phyloP scores from a whole-genome alignment of 305 asterid species.

The Lippia alba region DNA sequence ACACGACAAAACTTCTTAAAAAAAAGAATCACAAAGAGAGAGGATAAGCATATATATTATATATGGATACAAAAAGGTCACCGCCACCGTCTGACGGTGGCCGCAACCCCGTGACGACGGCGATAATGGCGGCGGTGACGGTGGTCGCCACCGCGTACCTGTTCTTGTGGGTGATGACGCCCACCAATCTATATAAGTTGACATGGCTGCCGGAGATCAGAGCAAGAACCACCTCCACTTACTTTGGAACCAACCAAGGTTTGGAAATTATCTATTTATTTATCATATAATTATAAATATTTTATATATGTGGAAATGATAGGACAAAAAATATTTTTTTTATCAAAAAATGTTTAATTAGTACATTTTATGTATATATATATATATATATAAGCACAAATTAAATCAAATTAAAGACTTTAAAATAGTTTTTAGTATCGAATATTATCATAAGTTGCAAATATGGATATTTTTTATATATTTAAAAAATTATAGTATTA shows the following conservation, averaged over 20 bases:
- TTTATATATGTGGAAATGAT: too few species aligned
- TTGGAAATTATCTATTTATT: not conserved
- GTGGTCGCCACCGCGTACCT: conserved; percentile 47
- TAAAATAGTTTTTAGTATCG: too few species aligned
- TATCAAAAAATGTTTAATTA: too few species aligned
- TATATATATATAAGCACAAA: too few species aligned
- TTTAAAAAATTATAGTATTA: too few species aligned
- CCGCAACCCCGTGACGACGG: conserved; percentile 40
- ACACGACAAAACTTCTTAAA: not conserved
- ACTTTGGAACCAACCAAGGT: conserved; percentile 59
- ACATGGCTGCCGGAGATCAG: conserved; percentile 48
- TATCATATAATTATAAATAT: too few species aligned
- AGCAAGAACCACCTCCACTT: conserved; percentile 42
- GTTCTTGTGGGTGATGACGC: conserved; percentile 60
- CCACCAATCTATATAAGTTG: conserved; percentile 51
- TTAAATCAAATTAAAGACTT: too few species aligned
- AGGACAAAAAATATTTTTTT: too few species aligned
- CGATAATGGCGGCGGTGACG: conserved; percentile 50
- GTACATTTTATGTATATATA: too few species aligned
- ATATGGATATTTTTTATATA: too few species aligned
- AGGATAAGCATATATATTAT: not conserved
- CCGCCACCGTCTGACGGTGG: conserved; percentile 38
- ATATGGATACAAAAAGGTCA: conserved; percentile 39
- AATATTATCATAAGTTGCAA: too few species aligned
- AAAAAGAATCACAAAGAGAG: not conserved